Conservation (phyloP, 768 basidiomycete species). For the Pleurotus eryngii region DNA sequence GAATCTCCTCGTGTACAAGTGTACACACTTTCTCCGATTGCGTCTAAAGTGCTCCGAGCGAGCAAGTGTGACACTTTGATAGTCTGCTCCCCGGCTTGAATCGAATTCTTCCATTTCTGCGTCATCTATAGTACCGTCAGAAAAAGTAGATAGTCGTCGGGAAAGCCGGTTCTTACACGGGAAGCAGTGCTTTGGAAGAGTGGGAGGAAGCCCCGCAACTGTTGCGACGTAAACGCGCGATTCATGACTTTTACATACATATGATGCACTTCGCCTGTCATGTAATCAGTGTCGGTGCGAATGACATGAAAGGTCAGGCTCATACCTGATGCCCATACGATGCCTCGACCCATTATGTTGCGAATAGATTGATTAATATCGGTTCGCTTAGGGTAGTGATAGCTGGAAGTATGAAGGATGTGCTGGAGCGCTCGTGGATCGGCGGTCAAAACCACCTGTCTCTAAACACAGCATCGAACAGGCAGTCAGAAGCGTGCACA, state of each 20-base stretch:
- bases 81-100: constrained; percentile 13
- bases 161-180: constrained; percentile 11
- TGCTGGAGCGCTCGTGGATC: constrained; percentile 31
- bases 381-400: constrained; percentile 23
- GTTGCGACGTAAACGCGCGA: constrained; percentile 19
- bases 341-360: constrained; percentile 21
- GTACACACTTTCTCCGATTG: constrained; percentile 30
- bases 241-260: constrained; percentile 28
- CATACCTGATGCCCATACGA: constrained; percentile 28
- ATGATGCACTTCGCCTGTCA: constrained; percentile 17
- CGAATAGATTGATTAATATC: constrained; percentile 16
- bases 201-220: constrained; percentile 18
- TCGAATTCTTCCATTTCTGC: constrained; percentile 24
- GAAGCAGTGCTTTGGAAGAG: constrained; percentile 25
- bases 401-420: constrained; percentile 27
- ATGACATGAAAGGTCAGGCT: not conserved
- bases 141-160: not conserved
- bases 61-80: constrained; percentile 28
- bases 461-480: constrained; percentile 10
- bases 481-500: not conserved
- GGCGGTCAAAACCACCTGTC: constrained; percentile 24
- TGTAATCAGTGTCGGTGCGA: not conserved
- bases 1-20: not conserved
- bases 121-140: constrained; percentile 13
- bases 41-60: constrained; percentile 32